phyloP scores from a whole-genome alignment of 1,284 basidiomycete species.

The Sporisorium exsertum region DNA sequence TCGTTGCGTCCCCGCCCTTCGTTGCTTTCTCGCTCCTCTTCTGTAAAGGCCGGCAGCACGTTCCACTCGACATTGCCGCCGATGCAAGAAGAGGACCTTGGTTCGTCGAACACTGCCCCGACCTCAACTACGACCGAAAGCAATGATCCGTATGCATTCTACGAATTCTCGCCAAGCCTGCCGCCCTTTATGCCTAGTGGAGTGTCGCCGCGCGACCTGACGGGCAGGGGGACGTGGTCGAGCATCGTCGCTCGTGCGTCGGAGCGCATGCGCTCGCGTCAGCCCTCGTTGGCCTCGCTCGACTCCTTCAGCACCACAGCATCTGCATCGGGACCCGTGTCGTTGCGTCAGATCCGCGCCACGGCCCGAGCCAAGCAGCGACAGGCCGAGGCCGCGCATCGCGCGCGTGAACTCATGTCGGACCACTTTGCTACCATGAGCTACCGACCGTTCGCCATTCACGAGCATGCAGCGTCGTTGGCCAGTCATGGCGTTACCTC shows the following conservation, averaged over 20 bases:
- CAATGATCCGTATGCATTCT: slow-evolving; percentile 50
- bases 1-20: slow-evolving; percentile 11
- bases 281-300: slow-evolving; percentile 37
- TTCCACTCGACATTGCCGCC: slow-evolving; percentile 16
- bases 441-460: slow-evolving; percentile 55
- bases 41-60: slow-evolving; percentile 10
- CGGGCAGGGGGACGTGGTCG: slow-evolving; percentile 57
- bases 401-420: slow-evolving; percentile 42
- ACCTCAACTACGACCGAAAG: background rate
- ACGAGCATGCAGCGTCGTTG: slow-evolving; percentile 42
- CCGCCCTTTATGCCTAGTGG: slow-evolving; percentile 57
- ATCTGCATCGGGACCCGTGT: slow-evolving; percentile 47
- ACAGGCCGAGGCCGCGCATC: slow-evolving; percentile 33
- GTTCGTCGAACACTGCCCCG: background rate
- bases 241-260: slow-evolving; percentile 57
- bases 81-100: slow-evolving; percentile 6
- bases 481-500: slow-evolving; percentile 9
- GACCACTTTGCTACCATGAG: slow-evolving; percentile 38
- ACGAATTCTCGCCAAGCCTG: slow-evolving; percentile 60
- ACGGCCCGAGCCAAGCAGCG: slow-evolving; percentile 43
- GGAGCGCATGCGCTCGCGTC: slow-evolving; percentile 26
- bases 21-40: slow-evolving; percentile 3
- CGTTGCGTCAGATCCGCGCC: slow-evolving; percentile 50
- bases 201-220: slow-evolving; percentile 48
- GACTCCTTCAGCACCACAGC: slow-evolving; percentile 14